Base-by-base conservation (phyloP, 345 rosid genomes). In the Pugionium dolabratum region DNA sequence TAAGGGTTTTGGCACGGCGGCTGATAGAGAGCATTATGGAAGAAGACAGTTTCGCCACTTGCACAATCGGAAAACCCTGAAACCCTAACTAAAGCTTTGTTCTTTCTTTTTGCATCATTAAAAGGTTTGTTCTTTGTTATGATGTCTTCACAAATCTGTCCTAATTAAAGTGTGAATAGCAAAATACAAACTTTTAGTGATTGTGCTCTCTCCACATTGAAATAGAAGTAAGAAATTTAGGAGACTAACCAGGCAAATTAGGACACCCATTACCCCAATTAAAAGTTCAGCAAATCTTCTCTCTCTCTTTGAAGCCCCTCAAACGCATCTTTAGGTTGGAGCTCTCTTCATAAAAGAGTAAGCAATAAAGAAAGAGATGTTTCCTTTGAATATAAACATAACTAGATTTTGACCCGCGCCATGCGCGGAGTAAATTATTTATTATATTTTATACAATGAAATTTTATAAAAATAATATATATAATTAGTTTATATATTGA, bases 261-360 rank as follows among this genome's bases (percentile, higher is more conserved):
- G 82, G 84, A 59, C 91, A 86, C 2, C 89, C 75, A 6, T 67
- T 42, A 73, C 91, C 8, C 91, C 75, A 1, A 71, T 41, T n/a
- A 79, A 62, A 4, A 75, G 67, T 69, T 81, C 83, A 57, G 76
- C 54, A 5, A 90, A 66, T 79, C 81, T 78, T 76, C 83, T 64
- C 25, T 80, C 80, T 49, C 83, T 73, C 67, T 52, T 83, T 6
- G 90, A 79, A 25, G 48, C 70, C 18, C 18, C 5, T 82, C 85
- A 6, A 62, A 56, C 4, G 34, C 71, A 45, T 75, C 76, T 58
- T 78, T 80, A 1, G 46, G 70, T 5, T 64, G 54, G 69, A 64
- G 64, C 71, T 69, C 71, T 69, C 52, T 74, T 80, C 59, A 79
- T 69, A 56, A 70, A 6, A 18, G 0, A 18, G 18, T 18, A 18